phyloP scores from a whole-genome alignment of 1,139 yeast genomes.

The Yamadazyma pseudoaaseri region DNA sequence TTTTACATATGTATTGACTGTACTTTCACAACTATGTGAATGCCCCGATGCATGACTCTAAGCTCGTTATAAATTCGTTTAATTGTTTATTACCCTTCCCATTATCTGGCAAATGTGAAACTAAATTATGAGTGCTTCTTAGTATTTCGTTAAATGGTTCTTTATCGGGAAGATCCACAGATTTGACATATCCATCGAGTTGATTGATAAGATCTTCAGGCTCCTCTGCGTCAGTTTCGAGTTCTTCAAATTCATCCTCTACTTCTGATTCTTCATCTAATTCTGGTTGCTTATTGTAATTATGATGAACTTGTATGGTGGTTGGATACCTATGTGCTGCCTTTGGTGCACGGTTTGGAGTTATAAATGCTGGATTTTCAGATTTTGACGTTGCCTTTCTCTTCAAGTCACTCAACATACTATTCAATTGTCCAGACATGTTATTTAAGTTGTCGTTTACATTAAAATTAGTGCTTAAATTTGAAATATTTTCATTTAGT shows the following conservation, averaged over 20 bases:
- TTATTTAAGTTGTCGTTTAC: conserved; percentile 3
- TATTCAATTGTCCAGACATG: conserved; percentile 7
- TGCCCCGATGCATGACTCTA: conserved; percentile 25
- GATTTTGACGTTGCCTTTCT: neutral
- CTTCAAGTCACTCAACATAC: conserved; percentile 6
- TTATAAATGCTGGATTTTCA: neutral
- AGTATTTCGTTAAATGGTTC: conserved; percentile 17
- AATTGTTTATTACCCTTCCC: conserved; percentile 16
- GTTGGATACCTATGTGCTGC: neutral
- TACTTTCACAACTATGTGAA: conserved; percentile 12
- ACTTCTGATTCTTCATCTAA: neutral
- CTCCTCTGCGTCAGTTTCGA: conserved; percentile 6
- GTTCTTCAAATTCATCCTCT: conserved; percentile 6
- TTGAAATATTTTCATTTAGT: neutral
- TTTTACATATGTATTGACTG: too few species aligned
- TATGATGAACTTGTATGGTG: neutral
- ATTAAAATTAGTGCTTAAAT: neutral
- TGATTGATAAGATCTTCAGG: conserved; percentile 12
- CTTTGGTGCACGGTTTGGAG: neutral
- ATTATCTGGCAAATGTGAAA: conserved; percentile 17
- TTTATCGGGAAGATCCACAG: conserved; percentile 4
- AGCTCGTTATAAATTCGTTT: conserved; percentile 21
- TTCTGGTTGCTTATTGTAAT: neutral
- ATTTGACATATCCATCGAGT: conserved; percentile 12
- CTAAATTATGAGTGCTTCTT: conserved; percentile 16